A percentile compares a stretch with the other conserved stretches of the same genome.
Evolutionary conservation across 768 basidiomycete species (phyloP).

Genomic region (Tephrocybe rancida): DNA sequence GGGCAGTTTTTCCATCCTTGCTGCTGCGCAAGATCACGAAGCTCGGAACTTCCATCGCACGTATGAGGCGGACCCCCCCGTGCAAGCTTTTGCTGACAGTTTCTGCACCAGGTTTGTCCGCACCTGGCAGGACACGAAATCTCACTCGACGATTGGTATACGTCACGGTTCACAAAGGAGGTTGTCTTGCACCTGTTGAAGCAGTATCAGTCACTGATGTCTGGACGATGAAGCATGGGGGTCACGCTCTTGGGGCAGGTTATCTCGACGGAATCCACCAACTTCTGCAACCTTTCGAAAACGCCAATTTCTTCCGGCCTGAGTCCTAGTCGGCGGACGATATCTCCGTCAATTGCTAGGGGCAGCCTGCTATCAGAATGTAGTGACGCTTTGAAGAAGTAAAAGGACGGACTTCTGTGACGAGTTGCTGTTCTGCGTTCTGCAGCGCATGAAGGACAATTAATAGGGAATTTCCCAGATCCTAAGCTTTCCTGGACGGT

Average conservation of each 20-base stretch:
- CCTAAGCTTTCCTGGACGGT: constrained; percentile 49
- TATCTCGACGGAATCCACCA: constrained; percentile 39
- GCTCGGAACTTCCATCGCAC: constrained; percentile 60
- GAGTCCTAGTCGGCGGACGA: constrained; percentile 49
- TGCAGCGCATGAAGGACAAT: constrained; percentile 58
- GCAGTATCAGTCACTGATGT: not conserved
- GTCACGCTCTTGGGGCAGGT: constrained; percentile 52
- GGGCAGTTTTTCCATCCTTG: constrained; percentile 71
- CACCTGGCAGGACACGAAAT: constrained; percentile 57
- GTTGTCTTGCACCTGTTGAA: constrained; percentile 49
- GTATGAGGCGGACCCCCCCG: constrained; percentile 35
- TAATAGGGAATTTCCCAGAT: constrained; percentile 57
- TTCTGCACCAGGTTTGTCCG: constrained; percentile 60
- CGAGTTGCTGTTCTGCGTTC: constrained; percentile 10
- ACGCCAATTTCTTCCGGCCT: constrained; percentile 39
- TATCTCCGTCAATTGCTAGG: constrained; percentile 38
- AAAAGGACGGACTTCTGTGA: not conserved
- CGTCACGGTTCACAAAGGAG: constrained; percentile 51
- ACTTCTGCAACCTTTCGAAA: constrained; percentile 49
- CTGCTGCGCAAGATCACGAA: constrained; percentile 51
- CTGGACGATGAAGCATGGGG: not conserved
- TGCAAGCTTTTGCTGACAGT: constrained; percentile 47
- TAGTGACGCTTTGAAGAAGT: not conserved
- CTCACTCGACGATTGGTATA: constrained; percentile 39
- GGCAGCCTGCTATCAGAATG: not conserved